Evolutionary conservation across 176 grass and related monocot genomes (phyloP), one percentile per base, ranked within the genome.

Genomic region (Musa troglodytarum): DNA sequence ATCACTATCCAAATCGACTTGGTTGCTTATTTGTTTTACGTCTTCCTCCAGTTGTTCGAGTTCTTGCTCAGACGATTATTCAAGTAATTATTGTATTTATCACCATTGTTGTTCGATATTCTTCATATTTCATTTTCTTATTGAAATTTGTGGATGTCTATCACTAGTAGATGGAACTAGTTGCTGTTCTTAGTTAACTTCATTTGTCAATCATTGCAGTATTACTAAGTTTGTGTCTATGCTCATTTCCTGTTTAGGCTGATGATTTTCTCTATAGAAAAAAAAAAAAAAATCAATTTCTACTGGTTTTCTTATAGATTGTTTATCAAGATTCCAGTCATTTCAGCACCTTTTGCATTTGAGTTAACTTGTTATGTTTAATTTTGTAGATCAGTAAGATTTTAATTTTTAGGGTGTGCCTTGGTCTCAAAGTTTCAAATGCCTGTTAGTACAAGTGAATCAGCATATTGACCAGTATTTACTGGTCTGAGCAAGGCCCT

Each of bases 41-140:
- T n/a, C 95, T 99, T 80, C 95, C 95, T 71, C 84, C 90, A 74
- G 82, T 99, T 85, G 88, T 99, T 76, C 87, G 90, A 87, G 88
- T 99, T 82, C 91, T 99, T 82, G 85, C 95, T 72, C 95, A 99
- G 50, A 99, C 95, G 16, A 71, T 99, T 88, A 81, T 92, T 68
- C 95, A 99, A 80, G 95, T 99, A 84, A 89, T 73, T 85, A 49
- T 80, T 80, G 49, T 21, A 20, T 17, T 53, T 63, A 14, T 57
- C 52, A 64, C 22, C 11, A 19, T 29, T 2, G 49, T 54, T 63
- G 11, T 62, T 52, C 7, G 14, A 49, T 65, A 4, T 63, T 43
- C 17, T 15, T 15, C 21, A 14, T 3, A 16, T 74, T 29, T 17
- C 55, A 28, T 19, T 53, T 8, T 58, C 10, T 74, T 29, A 16